A percentile compares a stretch with the other conserved stretches of the same genome.
phyloP scores from a whole-genome alignment of 2,329 filamentous ascomycete species.

The Talaromyces marneffei region DNA sequence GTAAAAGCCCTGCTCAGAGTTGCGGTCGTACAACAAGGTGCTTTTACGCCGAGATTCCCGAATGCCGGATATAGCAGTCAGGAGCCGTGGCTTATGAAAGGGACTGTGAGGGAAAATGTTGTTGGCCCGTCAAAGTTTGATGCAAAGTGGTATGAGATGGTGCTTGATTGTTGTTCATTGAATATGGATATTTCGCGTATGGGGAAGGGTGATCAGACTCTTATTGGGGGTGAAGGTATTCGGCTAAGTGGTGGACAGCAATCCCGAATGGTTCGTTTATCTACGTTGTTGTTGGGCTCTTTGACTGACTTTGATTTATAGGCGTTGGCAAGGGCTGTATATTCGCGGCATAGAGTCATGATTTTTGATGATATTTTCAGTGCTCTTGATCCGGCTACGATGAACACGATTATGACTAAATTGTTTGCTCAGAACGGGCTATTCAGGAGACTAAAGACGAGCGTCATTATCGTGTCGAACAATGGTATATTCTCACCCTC shows the following conservation, averaged over 20 bases:
- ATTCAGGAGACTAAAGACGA: neutral
- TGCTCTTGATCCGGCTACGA: slow-evolving; percentile 8
- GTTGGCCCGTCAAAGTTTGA: slow-evolving; percentile 23
- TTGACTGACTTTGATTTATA: slow-evolving; percentile 1
- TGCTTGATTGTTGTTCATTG: slow-evolving; percentile 25
- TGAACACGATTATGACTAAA: neutral
- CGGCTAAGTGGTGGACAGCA: slow-evolving; percentile 51
- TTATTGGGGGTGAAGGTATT: slow-evolving; percentile 48
- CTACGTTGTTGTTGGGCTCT: neutral
- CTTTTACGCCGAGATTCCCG: neutral
- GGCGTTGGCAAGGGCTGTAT: slow-evolving; percentile 44
- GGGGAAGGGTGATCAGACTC: slow-evolving; percentile 40
- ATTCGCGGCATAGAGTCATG: slow-evolving; percentile 29
- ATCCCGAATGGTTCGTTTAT: slow-evolving; percentile 24
- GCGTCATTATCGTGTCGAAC: neutral
- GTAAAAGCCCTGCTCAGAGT: neutral
- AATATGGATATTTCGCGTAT: slow-evolving; percentile 36
- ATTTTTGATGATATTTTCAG: slow-evolving; percentile 13
- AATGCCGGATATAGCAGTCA: slow-evolving; percentile 34
- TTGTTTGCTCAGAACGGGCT: neutral
- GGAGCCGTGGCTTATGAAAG: slow-evolving; percentile 26
- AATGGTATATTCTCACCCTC: neutral
- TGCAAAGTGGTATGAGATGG: slow-evolving; percentile 23
- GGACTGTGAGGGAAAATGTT: slow-evolving; percentile 27
- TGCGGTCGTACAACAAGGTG: neutral